Evolutionary conservation across 768 basidiomycete genomes (phyloP), one percentile per base, ranked within the genome.

Genomic region (Kondoa subrosea): DNA sequence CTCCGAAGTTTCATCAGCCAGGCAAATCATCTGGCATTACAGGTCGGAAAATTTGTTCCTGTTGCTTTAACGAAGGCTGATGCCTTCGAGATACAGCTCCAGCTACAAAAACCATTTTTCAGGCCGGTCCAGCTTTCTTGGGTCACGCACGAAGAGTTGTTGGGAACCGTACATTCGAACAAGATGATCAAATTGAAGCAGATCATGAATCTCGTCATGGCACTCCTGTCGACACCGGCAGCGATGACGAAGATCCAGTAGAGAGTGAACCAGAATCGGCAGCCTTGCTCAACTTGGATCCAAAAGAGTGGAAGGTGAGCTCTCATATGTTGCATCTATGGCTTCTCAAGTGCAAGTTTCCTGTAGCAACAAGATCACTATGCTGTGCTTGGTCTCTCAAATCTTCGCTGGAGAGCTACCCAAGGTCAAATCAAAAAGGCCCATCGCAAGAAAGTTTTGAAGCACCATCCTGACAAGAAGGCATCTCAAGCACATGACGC

Each of bases 391-490:
- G 95, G 95, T 72, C 83, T 99, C 8, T 91, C 91, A 50, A 86
- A 87, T 75, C 81, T 95, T 68, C 83, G 95, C 69, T 88, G 87
- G 82, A 83, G 81, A 71, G 92, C 95, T 14, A 88, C 83, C 27
- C 81, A 85, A 25, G 92, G 85, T 67, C 95, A 99, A 76, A 99
- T 99, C 77, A 92, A 91, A 77, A 84, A 93, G 74, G 89, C 95
- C 71, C 91, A 99, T 81, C 89, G 91, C 74, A 90, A 92, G 82
- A 97, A 95, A 80, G 92, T 95, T n/a, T 85, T 97, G 64, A 91
- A 90, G 76, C 92, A 97, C 78, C 92, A 97, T 77, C 92, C 92
- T 0, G 92, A 97, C 80, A 96, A 97, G 80, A 96, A 97, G 77
- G 83, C 87, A 30, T 84, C 83, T 57, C 78, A 82, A 34, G 83